Conservation (phyloP, 352 stramenopile genomes). For the Phytophthora tentaculata region DNA sequence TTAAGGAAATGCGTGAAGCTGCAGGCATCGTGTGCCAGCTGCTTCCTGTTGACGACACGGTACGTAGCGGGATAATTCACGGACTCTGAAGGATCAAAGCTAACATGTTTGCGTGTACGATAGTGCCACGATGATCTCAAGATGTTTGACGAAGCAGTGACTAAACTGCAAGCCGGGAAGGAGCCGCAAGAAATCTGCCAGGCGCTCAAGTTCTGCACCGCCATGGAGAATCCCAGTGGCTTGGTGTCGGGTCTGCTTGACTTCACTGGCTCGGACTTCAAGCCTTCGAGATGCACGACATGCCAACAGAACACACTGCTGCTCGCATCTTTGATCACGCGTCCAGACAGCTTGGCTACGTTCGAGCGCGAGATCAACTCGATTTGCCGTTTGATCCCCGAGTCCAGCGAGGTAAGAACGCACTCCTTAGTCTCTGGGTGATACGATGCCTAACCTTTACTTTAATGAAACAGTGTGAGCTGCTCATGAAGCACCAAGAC, state of each 20-base stretch:
- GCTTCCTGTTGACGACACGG: slow-evolving; percentile 67
- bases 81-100: neutral
- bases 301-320: slow-evolving; percentile 70
- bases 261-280: slow-evolving; percentile 48
- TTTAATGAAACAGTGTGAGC: slow-evolving; percentile 45
- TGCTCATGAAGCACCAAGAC: slow-evolving; percentile 60
- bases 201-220: slow-evolving; percentile 55
- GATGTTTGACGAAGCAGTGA: slow-evolving; percentile 66
- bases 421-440: neutral
- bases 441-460: neutral
- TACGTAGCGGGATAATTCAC: slow-evolving; percentile 21
- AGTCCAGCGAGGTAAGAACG: slow-evolving; percentile 44
- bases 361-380: slow-evolving; percentile 58
- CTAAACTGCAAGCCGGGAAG: slow-evolving; percentile 59
- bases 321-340: slow-evolving; percentile 55
- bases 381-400: slow-evolving; percentile 65
- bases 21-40: slow-evolving; percentile 71
- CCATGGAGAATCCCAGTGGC: slow-evolving; percentile 11
- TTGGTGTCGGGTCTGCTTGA: slow-evolving; percentile 47
- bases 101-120: slow-evolving; percentile 7
- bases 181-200: slow-evolving; percentile 66
- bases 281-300: slow-evolving; percentile 50
- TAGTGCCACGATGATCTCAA: slow-evolving; percentile 74
- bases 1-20: slow-evolving; percentile 65
- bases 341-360: slow-evolving; percentile 50